Conservation (phyloP, 768 basidiomycete species). For the Collybia sordida region DNA sequence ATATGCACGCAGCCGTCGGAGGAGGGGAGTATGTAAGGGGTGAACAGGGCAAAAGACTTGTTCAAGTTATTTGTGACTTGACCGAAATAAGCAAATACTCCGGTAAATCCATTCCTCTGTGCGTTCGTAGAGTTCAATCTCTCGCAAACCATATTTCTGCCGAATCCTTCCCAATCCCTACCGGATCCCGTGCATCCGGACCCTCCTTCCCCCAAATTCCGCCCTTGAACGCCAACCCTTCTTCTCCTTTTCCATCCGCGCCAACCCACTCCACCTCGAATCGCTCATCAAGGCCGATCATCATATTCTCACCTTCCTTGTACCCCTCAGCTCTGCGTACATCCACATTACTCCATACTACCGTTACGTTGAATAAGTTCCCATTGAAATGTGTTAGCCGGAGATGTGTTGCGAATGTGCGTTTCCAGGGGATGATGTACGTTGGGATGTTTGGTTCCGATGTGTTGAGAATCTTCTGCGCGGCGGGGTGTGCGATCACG, state of each 20-base stretch:
- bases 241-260: constrained; percentile 14
- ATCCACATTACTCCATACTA: constrained; percentile 33
- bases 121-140: too few species aligned
- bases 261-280: constrained; percentile 41
- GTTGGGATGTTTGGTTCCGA: constrained; percentile 26
- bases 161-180: constrained; percentile 28
- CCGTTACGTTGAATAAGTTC: constrained; percentile 37
- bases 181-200: constrained; percentile 24
- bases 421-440: constrained; percentile 31
- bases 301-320: constrained; percentile 26
- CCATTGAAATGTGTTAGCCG: constrained; percentile 34
- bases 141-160: constrained; percentile 40
- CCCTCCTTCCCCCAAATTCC: constrained; percentile 42
- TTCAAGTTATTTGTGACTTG: too few species aligned
- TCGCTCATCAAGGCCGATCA: constrained; percentile 32
- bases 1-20: too few species aligned
- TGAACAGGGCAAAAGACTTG: too few species aligned
- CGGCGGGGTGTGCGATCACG: too few species aligned
- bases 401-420: constrained; percentile 35
- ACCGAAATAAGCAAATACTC: too few species aligned
- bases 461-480: constrained; percentile 20
- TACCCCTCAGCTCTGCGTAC: constrained; percentile 18
- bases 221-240: constrained; percentile 37
- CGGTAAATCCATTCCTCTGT: too few species aligned
- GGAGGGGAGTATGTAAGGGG: too few species aligned